Conservation (phyloP, 2,329 filamentous ascomycete species). For the Colletotrichum falcatum region DNA sequence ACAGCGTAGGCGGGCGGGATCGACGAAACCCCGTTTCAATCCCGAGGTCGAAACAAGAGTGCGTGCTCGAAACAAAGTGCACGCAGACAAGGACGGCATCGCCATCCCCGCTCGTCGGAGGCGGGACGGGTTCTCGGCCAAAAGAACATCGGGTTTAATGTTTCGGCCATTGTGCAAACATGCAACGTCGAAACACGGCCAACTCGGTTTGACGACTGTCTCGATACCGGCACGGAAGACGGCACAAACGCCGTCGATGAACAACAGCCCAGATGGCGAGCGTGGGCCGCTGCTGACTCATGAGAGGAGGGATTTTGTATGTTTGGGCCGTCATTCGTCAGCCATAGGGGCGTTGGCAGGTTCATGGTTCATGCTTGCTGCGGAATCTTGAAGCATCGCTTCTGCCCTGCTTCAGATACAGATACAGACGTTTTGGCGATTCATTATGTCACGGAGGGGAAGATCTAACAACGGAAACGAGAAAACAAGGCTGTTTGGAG, state of each 20-base stretch:
- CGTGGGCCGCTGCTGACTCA: constrained; percentile 21
- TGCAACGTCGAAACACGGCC: not conserved
- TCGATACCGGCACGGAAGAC: not conserved
- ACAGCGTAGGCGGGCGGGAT: not conserved
- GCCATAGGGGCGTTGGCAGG: constrained; percentile 15
- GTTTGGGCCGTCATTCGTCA: constrained; percentile 14
- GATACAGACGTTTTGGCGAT: constrained; percentile 5
- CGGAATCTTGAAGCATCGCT: constrained; percentile 33
- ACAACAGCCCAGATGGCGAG: not conserved
- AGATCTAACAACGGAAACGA: constrained; percentile 6
- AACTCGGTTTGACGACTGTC: not conserved
- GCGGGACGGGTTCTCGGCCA: not conserved
- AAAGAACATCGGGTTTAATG: not conserved
- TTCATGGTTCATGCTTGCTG: constrained; percentile 21
- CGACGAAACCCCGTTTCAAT: not conserved
- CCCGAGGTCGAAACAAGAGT: not conserved
- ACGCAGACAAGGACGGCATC: not conserved
- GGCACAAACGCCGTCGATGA: not conserved
- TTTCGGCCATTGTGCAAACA: not conserved
- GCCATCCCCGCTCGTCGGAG: not conserved
- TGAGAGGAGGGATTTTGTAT: not conserved
- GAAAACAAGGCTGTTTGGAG: not conserved
- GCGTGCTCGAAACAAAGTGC: not conserved
- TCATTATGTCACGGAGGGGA: not conserved
- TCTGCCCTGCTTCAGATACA: constrained; percentile 21